Evolutionary conservation across 768 basidiomycete species (phyloP).

Genomic region (Pholiota conissans): DNA sequence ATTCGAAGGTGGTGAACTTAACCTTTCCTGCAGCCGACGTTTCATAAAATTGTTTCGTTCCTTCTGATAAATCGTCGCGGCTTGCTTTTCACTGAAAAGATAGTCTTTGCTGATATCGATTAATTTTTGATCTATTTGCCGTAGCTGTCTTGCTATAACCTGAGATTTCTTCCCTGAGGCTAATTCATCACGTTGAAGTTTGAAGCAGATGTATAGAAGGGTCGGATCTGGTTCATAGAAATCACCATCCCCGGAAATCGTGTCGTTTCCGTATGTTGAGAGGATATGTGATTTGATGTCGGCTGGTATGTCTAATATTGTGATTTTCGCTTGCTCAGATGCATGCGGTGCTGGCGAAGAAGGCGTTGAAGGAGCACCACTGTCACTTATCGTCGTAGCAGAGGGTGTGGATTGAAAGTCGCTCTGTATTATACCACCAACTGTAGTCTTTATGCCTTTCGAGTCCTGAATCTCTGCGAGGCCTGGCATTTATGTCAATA

Average conservation of each 20-base stretch:
- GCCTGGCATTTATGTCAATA: not conserved
- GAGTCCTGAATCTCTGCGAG: not conserved
- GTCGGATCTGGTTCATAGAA: slow-evolving; percentile 55
- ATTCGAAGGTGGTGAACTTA: slow-evolving; percentile 21
- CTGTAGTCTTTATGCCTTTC: not conserved
- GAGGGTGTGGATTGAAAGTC: not conserved
- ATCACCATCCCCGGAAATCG: slow-evolving; percentile 1
- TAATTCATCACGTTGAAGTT: slow-evolving; percentile 52
- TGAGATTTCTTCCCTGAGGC: slow-evolving; percentile 31
- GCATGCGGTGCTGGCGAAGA: not conserved
- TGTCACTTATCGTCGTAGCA: not conserved
- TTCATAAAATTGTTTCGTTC: slow-evolving; percentile 54
- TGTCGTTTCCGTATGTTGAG: not conserved
- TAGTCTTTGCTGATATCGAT: slow-evolving; percentile 54
- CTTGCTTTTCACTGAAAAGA: slow-evolving; percentile 70
- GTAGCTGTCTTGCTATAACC: slow-evolving; percentile 28
- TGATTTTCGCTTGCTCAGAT: not conserved
- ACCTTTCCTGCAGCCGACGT: slow-evolving; percentile 40
- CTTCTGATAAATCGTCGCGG: slow-evolving; percentile 53
- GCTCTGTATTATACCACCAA: not conserved
- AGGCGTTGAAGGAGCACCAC: not conserved
- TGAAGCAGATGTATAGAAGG: slow-evolving; percentile 60
- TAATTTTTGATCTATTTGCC: slow-evolving; percentile 45
- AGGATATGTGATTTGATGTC: slow-evolving; percentile 6
- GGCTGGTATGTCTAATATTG: not conserved